These are phyloP conservation scores for Sporothrix dimorphospora DNA, from an alignment of 2,329 filamentous ascomycete species.

Conservation along the genomic window DNA sequence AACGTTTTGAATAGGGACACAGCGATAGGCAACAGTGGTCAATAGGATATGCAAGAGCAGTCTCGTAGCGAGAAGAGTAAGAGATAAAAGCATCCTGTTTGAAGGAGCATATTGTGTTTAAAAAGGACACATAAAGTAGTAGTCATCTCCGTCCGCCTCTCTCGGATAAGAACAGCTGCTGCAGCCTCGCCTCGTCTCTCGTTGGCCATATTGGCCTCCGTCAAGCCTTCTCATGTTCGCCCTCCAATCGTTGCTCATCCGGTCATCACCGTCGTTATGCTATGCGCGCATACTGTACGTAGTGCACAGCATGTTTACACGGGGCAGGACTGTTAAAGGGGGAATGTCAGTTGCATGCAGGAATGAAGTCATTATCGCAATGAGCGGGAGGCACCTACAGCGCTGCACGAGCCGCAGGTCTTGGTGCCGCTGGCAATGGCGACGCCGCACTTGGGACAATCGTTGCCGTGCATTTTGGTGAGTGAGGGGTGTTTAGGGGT, in stretches of 20 bases:
- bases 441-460: conserved; percentile 62
- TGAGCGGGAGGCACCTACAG: conserved; percentile 47
- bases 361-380: not conserved
- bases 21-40: not conserved
- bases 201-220: too few species aligned
- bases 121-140: not conserved
- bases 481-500: not conserved
- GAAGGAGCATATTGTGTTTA: not conserved
- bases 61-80: too few species aligned
- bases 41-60: not conserved
- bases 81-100: not conserved
- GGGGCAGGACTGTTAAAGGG: conserved; percentile 25
- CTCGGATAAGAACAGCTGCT: not conserved
- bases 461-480: conserved; percentile 46
- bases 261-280: not conserved
- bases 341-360: not conserved
- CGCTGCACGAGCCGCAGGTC: conserved; percentile 60
- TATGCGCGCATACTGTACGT: not conserved
- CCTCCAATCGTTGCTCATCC: conserved; percentile 3
- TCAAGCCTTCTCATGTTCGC: not conserved
- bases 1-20: not conserved
- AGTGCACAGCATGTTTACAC: conserved; percentile 14
- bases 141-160: not conserved
- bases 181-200: not conserved
- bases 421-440: conserved; percentile 51